Conservation (phyloP, 805 yeast genomes). For the Grigorovia humatica region DNA sequence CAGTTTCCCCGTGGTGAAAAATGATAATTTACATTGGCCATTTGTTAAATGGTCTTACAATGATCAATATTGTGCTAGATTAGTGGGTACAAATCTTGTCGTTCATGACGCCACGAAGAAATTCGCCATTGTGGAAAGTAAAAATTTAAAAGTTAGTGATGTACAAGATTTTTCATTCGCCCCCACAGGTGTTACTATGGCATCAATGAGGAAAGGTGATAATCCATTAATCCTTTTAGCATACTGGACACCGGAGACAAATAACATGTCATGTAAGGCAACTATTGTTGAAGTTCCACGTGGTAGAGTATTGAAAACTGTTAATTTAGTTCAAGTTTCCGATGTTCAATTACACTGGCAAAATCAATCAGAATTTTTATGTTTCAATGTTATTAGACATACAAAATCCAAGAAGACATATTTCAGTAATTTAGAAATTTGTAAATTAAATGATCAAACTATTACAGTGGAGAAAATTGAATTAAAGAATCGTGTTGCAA, state of each 20-base stretch:
- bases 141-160: conserved; percentile 72
- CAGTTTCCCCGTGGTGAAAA: conserved; percentile 76
- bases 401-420: conserved; percentile 89
- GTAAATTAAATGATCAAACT: conserved; percentile 77
- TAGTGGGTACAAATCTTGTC: conserved; percentile 86
- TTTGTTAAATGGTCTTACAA: conserved; percentile 91
- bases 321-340: conserved; percentile 88
- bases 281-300: conserved; percentile 81
- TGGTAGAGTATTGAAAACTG: conserved; percentile 74
- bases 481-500: conserved; percentile 75
- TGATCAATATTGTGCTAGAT: conserved; percentile 88
- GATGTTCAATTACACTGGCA: conserved; percentile 94
- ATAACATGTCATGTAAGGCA: conserved; percentile 91
- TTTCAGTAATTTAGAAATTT: conserved; percentile 85
- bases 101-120: conserved; percentile 68
- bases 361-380: conserved; percentile 66
- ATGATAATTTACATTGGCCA: conserved; percentile 83
- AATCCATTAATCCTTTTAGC: conserved; percentile 61
- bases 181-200: conserved; percentile 71
- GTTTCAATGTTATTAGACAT: conserved; percentile 95
- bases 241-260: conserved; percentile 94
- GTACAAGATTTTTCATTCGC: conserved; percentile 90
- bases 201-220: conserved; percentile 42
- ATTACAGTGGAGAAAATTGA: conserved; percentile 93
- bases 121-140: conserved; percentile 78